A percentile compares a stretch with the other conserved stretches of the same genome.
phyloP scores from a whole-genome alignment of 2,329 filamentous ascomycete species.

The Ophiocordyceps robertsii region DNA sequence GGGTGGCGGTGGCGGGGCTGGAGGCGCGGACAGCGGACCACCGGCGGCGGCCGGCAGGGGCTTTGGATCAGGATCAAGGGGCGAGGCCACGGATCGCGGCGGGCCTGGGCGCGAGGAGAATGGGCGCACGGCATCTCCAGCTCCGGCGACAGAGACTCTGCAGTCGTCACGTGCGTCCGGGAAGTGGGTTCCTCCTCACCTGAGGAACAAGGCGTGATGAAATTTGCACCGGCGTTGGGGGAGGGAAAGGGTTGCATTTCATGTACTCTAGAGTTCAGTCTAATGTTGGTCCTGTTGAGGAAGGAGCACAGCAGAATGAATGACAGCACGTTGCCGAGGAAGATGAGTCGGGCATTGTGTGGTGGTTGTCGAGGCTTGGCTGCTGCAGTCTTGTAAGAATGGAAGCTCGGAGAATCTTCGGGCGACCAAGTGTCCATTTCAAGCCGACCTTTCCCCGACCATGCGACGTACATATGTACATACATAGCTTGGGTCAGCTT shows the following conservation, averaged over 20 bases:
- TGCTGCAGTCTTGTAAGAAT: too few relatives aligned
- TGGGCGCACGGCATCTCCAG: conserved; percentile 24
- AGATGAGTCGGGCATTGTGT: too few relatives aligned
- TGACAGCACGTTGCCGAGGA: conserved; percentile 7
- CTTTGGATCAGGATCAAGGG: conserved; percentile 20
- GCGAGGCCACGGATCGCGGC: conserved; percentile 27
- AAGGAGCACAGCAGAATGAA: conserved; percentile 17
- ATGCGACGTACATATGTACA: too few relatives aligned
- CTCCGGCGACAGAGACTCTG: conserved; percentile 32
- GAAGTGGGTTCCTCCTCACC: conserved; percentile 44
- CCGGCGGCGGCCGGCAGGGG: conserved; percentile 25
- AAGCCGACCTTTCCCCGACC: too few relatives aligned
- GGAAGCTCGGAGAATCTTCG: too few relatives aligned
- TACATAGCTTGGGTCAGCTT: too few relatives aligned
- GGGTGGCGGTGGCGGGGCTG: conserved; percentile 10
- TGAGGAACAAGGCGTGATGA: conserved; percentile 19
- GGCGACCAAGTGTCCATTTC: too few relatives aligned
- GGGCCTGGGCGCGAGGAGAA: conserved; percentile 29
- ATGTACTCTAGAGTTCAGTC: conserved; percentile 25
- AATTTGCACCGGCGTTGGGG: conserved; percentile 23
- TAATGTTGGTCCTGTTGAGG: conserved; percentile 16
- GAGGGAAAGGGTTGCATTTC: conserved; percentile 17
- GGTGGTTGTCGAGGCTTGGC: too few relatives aligned
- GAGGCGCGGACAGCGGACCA: conserved; percentile 25
- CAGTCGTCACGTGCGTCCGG: conserved; percentile 39